Evolutionary conservation across 345 rosid genomes (phyloP).

Genomic region (Abelmoschus esculentus): DNA sequence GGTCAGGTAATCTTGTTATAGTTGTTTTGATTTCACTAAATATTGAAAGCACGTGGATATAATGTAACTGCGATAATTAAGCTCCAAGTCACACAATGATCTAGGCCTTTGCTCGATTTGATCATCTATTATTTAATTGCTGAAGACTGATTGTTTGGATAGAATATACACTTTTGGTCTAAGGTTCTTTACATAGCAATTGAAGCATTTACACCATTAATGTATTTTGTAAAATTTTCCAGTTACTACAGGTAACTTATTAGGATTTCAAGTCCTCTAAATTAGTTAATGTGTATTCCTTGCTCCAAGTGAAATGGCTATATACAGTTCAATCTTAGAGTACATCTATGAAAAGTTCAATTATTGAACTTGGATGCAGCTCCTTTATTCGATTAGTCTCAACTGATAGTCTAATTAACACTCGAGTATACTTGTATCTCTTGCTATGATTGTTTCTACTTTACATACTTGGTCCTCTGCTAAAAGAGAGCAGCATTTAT

Average conservation of each 20-base stretch:
- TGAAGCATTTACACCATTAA: not conserved
- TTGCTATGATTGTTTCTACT: not conserved
- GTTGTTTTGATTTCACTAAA: not conserved
- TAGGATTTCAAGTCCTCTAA: not conserved
- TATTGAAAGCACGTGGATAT: not conserved
- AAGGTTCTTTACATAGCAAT: not conserved
- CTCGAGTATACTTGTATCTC: not conserved
- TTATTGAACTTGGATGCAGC: not conserved
- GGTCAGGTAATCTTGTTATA: slow-evolving; percentile 58
- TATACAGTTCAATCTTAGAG: not conserved
- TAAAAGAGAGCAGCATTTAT: not conserved
- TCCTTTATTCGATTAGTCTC: not conserved
- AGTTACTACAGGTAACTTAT: not conserved
- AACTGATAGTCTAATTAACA: not conserved
- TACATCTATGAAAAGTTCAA: not conserved
- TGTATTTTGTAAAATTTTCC: not conserved
- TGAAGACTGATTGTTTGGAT: not conserved
- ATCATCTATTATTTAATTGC: slow-evolving; percentile 7
- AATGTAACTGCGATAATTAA: not conserved
- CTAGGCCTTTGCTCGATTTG: not conserved
- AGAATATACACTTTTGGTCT: not conserved
- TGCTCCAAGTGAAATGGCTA: not conserved
- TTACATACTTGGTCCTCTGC: not conserved
- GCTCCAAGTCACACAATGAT: not conserved
- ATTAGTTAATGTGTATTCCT: not conserved